A percentile compares a stretch with the other conserved stretches of the same genome.
phyloP scores from a whole-genome alignment of 805 yeast genomes.

The Kluyveromyces aestuarii region DNA sequence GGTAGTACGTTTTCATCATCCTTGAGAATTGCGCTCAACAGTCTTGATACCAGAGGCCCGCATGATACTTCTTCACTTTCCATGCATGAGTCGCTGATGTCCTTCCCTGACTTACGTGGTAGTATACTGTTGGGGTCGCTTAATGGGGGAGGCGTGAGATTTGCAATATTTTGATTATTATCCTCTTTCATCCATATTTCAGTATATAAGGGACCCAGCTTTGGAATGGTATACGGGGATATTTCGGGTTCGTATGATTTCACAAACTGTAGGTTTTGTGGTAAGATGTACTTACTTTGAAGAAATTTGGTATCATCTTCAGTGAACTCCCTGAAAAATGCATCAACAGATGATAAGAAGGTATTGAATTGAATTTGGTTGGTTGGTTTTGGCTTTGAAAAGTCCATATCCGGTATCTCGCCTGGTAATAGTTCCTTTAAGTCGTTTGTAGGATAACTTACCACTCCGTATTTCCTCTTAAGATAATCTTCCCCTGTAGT shows the following conservation, averaged over 20 bases:
- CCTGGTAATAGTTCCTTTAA: conserved; percentile 77
- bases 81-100: conserved; percentile 44
- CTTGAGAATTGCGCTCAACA: conserved; percentile 65
- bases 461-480: conserved; percentile 74
- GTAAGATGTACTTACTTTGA: conserved; percentile 49
- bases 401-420: conserved; percentile 76
- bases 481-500: conserved; percentile 66
- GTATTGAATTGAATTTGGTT: conserved; percentile 91
- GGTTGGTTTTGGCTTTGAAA: conserved; percentile 70
- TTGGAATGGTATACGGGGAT: conserved; percentile 75
- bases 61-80: conserved; percentile 73
- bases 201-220: conserved; percentile 72
- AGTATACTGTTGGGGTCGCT: conserved; percentile 33
- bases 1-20: conserved; percentile 15
- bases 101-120: conserved; percentile 54
- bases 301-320: conserved; percentile 79
- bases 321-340: conserved; percentile 63
- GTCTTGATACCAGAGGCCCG: conserved; percentile 83
- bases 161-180: conserved; percentile 34
- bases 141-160: conserved; percentile 38
- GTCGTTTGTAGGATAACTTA: conserved; percentile 79
- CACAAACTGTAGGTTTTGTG: conserved; percentile 33
- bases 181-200: conserved; percentile 87
- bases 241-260: conserved; percentile 53
- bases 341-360: conserved; percentile 76